Conservation (phyloP, 768 basidiomycete species). For the Galerina sulciceps region DNA sequence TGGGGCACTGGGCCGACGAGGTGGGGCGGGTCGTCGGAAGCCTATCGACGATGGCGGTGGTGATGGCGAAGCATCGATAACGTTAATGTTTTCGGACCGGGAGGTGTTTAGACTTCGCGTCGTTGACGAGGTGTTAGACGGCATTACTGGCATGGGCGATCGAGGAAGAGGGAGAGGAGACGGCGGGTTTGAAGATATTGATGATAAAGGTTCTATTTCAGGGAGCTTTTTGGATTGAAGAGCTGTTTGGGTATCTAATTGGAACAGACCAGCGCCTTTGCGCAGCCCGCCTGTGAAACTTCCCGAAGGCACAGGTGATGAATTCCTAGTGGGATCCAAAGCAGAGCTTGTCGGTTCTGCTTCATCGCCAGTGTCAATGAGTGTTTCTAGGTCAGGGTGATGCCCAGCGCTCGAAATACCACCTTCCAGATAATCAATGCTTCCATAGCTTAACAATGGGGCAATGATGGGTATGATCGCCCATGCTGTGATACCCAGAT, state of each 20-base stretch:
- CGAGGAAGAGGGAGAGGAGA: slow-evolving; percentile 36
- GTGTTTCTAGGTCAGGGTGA: slow-evolving; percentile 56
- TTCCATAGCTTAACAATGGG: slow-evolving; percentile 58
- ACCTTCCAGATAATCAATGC: slow-evolving; percentile 71
- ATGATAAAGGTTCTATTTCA: slow-evolving; percentile 58
- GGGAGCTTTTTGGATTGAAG: slow-evolving; percentile 53
- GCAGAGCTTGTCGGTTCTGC: slow-evolving; percentile 8
- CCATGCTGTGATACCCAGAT: slow-evolving; percentile 66
- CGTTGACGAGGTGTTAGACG: slow-evolving; percentile 44
- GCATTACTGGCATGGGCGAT: slow-evolving; percentile 63
- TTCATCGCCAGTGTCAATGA: slow-evolving; percentile 52
- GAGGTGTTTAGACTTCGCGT: slow-evolving; percentile 15
- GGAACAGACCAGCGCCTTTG: slow-evolving; percentile 59
- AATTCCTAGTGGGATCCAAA: not conserved
- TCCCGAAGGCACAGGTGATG: slow-evolving; percentile 5
- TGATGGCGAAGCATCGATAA: slow-evolving; percentile 57
- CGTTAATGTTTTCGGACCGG: slow-evolving; percentile 14
- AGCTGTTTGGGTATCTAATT: slow-evolving; percentile 66
- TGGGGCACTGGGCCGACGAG: slow-evolving; percentile 65
- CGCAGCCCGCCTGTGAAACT: slow-evolving; percentile 12
- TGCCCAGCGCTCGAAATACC: slow-evolving; percentile 68
- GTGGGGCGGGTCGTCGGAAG: slow-evolving; percentile 56
- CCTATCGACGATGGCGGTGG: slow-evolving; percentile 68
- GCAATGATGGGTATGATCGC: slow-evolving; percentile 66
- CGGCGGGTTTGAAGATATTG: slow-evolving; percentile 36